Percentiles rank a stretch among this genome's conserved stretches.
Conservation (phyloP, 148 eudicot species). For the Simmondsia chinensis region DNA sequence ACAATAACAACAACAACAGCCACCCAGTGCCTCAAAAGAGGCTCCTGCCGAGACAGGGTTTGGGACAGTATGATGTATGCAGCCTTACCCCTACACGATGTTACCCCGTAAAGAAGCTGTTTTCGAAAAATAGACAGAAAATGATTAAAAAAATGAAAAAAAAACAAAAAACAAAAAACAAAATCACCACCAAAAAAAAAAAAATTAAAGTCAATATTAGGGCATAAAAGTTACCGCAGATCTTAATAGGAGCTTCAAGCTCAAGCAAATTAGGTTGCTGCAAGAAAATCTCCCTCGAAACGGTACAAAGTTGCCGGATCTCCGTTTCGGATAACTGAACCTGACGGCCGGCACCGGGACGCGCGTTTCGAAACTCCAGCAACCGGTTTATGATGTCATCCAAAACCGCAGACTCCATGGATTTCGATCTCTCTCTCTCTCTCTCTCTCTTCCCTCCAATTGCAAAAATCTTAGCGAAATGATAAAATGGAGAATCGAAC, state of each 20-base stretch:
- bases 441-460: background rate
- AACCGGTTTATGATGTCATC: constrained; percentile 59
- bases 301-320: constrained; percentile 66
- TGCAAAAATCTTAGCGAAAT: too few species aligned
- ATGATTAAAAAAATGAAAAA: background rate
- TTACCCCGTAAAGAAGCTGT: too few species aligned
- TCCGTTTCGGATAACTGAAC: constrained; percentile 68
- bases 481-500: too few species aligned
- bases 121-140: constrained; percentile 6
- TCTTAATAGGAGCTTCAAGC: constrained; percentile 80
- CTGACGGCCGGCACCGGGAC: constrained; percentile 41
- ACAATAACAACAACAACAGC: too few species aligned
- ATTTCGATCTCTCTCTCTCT: constrained; percentile 4
- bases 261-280: constrained; percentile 62
- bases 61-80: too few species aligned
- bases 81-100: background rate
- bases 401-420: constrained; percentile 44
- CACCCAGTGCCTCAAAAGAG: too few species aligned
- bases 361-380: constrained; percentile 46
- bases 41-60: too few species aligned
- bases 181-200: background rate
- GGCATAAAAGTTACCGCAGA: constrained; percentile 55
- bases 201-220: too few species aligned
- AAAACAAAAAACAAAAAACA: background rate
- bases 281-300: constrained; percentile 47